Conservation (phyloP, 768 basidiomycete species). For the Lentinula boryana region DNA sequence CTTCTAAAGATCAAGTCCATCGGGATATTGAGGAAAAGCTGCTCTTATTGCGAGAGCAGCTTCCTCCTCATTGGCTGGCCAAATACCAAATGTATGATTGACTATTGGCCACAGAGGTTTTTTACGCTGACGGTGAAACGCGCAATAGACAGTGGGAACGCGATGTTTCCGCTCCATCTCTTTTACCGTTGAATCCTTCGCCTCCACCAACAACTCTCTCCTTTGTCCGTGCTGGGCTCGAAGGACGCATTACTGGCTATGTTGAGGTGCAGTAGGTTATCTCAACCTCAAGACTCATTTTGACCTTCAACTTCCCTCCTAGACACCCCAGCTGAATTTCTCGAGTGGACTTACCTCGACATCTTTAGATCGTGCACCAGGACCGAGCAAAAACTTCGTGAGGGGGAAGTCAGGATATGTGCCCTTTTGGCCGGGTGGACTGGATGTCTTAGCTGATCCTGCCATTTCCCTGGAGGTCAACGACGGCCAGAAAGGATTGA, state of each 20-base stretch:
- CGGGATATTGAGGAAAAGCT: slow-evolving; percentile 70
- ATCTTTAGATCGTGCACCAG: slow-evolving; percentile 80
- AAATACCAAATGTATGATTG: slow-evolving; percentile 75
- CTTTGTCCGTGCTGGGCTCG: slow-evolving; percentile 73
- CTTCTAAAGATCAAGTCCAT: slow-evolving; percentile 55
- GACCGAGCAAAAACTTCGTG: slow-evolving; percentile 74
- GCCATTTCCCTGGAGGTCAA: slow-evolving; percentile 21
- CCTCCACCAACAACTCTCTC: slow-evolving; percentile 69
- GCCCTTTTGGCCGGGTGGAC: slow-evolving; percentile 92
- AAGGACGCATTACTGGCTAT: slow-evolving; percentile 78
- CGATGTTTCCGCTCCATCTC: slow-evolving; percentile 50
- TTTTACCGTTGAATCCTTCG: slow-evolving; percentile 62
- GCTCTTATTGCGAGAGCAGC: slow-evolving; percentile 56
- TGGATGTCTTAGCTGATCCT: slow-evolving; percentile 56
- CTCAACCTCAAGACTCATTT: background rate
- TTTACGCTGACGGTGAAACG: background rate
- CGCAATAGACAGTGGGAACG: slow-evolving; percentile 66
- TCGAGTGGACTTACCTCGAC: slow-evolving; percentile 78
- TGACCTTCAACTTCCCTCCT: background rate
- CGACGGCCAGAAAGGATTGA: slow-evolving; percentile 40
- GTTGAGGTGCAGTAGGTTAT: slow-evolving; percentile 50
- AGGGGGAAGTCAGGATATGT: slow-evolving; percentile 90
- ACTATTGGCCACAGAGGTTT: background rate
- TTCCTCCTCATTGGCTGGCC: slow-evolving; percentile 71
- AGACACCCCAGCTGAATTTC: slow-evolving; percentile 53